Evolutionary conservation across 2,329 filamentous ascomycete genomes (phyloP).

Genomic region (Curvularia eragrostidis): DNA sequence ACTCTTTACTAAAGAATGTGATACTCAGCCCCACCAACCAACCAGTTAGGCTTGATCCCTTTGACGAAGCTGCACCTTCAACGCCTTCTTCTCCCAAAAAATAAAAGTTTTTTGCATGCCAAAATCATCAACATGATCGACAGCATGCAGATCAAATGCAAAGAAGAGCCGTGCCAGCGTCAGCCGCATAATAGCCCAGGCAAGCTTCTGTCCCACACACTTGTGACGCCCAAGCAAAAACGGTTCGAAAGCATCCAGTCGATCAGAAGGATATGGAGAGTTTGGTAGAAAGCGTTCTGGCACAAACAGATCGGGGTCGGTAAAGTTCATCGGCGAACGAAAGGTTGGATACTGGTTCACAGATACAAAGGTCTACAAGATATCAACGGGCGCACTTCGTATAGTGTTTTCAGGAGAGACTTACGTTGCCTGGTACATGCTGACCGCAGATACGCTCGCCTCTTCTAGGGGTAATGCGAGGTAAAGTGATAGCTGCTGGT

Average conservation of each 20-base stretch:
- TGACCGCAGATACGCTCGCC: conserved; percentile 25
- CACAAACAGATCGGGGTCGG: conserved; percentile 31
- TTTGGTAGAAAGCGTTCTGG: conserved; percentile 41
- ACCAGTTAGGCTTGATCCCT: too few species aligned
- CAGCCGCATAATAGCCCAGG: conserved; percentile 41
- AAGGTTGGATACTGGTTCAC: conserved; percentile 36
- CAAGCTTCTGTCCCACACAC: conserved; percentile 33
- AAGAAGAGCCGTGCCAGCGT: conserved; percentile 50
- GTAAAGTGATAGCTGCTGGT: conserved; percentile 23
- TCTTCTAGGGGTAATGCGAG: conserved; percentile 11
- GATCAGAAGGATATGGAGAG: conserved; percentile 33
- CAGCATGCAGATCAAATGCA: conserved; percentile 34
- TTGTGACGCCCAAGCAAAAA: conserved; percentile 31
- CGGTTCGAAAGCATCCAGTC: conserved; percentile 25
- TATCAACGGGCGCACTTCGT: neutral
- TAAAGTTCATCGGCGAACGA: conserved; percentile 37
- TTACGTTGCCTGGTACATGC: conserved; percentile 18
- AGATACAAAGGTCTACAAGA: conserved; percentile 26
- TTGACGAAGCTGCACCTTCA: conserved; percentile 1
- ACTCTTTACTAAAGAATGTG: neutral
- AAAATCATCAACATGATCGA: conserved; percentile 12
- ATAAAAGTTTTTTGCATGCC: conserved; percentile 28
- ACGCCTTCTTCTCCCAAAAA: conserved; percentile 27
- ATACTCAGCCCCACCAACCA: neutral
- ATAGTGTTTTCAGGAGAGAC: neutral